Evolutionary conservation across 1,139 yeast genomes (phyloP), one percentile per base, ranked within the genome.

Genomic region (Candida mesenterica): DNA sequence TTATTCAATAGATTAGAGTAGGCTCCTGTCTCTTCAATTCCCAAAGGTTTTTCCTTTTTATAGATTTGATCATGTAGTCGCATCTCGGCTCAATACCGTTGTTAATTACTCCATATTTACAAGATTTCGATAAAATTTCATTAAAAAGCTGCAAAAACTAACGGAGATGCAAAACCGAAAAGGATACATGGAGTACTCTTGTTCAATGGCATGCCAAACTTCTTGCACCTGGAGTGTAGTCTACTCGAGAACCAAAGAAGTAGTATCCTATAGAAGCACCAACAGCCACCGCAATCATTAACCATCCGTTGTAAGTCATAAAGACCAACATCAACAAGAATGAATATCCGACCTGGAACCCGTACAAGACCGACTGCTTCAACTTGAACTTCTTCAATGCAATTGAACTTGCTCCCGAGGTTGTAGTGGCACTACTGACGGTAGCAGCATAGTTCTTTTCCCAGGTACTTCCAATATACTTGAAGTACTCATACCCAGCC

Each of bases 261-360:
- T 71, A 77, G 49, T 79, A 72, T 1, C 95, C 95, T 17, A 78
- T 28, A 13, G 68, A 70, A 1, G 92, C 92, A 1, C 95, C 95
- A 3, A 72, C 45, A 1, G 77, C 80, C 18, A 83, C 84, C 2
- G 90, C 80, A 12, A 78, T 37, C 92, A 85, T 84, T 33, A 80
- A 72, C 88, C 89, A 85, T 4, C 92, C 88, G 53, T 85, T 84
- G 55, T 82, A 85, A 3, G 90, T 83, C 95, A 85, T 85, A 50
- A 84, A 85, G 1, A 85, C 76, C 49, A 83, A 70, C 95, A 85
- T 85, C 46, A 85, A 61, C 68, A 82, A 64, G 50, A 84, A 83
- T 2, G 94, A 82, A 54, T 81, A 84, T 4, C 85, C 84, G 10
- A 86, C 90, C 53, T 83, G 90, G 12, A 77, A 42, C 2, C 85